Base-by-base conservation (phyloP, 2,329 filamentous ascomycete species). In the Pseudogymnoascus sp. region DNA sequence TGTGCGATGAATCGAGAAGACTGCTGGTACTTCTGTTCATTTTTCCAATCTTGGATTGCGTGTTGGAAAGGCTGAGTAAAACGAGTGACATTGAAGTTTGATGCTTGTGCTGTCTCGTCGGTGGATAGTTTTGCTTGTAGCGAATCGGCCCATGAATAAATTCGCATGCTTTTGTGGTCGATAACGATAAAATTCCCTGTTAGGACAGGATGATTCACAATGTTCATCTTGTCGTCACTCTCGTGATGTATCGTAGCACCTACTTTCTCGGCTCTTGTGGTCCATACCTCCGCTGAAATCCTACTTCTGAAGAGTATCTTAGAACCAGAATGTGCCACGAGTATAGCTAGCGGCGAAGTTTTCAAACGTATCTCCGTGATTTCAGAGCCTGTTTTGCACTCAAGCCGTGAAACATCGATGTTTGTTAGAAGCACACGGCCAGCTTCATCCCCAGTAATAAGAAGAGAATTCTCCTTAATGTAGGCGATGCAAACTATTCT, bases 401-500 rank as follows among this genome's bases (percentile, higher is more conserved):
- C 40, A 21, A 5, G 8, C n/a, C 16, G 38, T 16, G 38, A 42
- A 10, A 42, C 38, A 18, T 18, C 36, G 4, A 70, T 59, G 36
- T 69, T 50, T 6, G 60, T 65, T 11, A 72, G 65, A 42, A 73
- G 34, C 12, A 75, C 64, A 7, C 69, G 65, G 11, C 67, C 68
- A 16, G 67, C 65, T 18, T 70, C 66, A 66, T 75, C 72, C 2
- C 69, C 71, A 23, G 70, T 72, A 23, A 71, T 60, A 11, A 73
- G 59, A n/a, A 71, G 21, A 16, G 65, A 64, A 3, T 40, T 63
- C 12, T 66, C 21, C 42, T 70, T 64, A 14, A 64, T 63, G 11
- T 68, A 65, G 1, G 65, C 64, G 21, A 74, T 61, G 25, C 38
- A 18, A 5, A 66, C 61, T 5, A 74, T 65, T 5, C 64, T 66